These are phyloP conservation scores for Ephemerocybe angulata DNA, from an alignment of 768 basidiomycete species.

Conservation along the genomic window DNA sequence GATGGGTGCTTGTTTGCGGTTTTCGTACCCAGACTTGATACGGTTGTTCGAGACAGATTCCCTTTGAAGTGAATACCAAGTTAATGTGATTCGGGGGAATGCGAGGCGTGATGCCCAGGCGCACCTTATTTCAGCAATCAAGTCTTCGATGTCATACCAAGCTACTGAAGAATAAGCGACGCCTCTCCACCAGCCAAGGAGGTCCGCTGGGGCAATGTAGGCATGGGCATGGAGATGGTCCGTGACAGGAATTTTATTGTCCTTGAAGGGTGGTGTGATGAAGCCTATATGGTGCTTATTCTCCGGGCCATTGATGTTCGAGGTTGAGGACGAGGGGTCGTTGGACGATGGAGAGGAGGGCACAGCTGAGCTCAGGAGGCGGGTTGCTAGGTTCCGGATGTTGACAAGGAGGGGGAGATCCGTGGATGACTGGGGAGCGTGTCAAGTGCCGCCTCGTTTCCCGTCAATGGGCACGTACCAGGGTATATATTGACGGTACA, in stretches of 20 bases:
- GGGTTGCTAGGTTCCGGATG: slow-evolving; percentile 54
- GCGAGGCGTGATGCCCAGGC: slow-evolving; percentile 16
- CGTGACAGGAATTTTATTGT: slow-evolving; percentile 73
- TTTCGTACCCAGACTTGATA: slow-evolving; percentile 70
- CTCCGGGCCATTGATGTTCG: slow-evolving; percentile 28
- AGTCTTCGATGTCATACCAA: slow-evolving; percentile 75
- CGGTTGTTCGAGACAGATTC: slow-evolving; percentile 82
- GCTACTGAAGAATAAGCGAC: slow-evolving; percentile 64
- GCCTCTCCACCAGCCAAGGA: slow-evolving; percentile 69
- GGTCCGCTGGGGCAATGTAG: slow-evolving; percentile 61
- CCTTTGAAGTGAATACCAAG: no score
- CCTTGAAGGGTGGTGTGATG: slow-evolving; percentile 74
- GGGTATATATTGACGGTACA: slow-evolving; percentile 72
- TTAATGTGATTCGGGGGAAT: no score
- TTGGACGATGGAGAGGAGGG: slow-evolving; percentile 35
- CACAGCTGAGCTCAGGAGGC: slow-evolving; percentile 49
- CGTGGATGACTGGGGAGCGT: slow-evolving; percentile 54
- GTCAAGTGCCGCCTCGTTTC: slow-evolving; percentile 6
- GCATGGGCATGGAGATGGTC: slow-evolving; percentile 80
- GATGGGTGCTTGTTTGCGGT: slow-evolving; percentile 60
- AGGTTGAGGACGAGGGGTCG: slow-evolving; percentile 30
- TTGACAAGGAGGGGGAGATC: slow-evolving; percentile 70
- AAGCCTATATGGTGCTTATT: slow-evolving; percentile 63
- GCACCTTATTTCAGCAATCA: slow-evolving; percentile 80
- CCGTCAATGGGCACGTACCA: slow-evolving; percentile 42